These are phyloP conservation scores for Coprinopsis strossmayeri DNA, from an alignment of 768 basidiomycete species.

Conservation along the genomic window DNA sequence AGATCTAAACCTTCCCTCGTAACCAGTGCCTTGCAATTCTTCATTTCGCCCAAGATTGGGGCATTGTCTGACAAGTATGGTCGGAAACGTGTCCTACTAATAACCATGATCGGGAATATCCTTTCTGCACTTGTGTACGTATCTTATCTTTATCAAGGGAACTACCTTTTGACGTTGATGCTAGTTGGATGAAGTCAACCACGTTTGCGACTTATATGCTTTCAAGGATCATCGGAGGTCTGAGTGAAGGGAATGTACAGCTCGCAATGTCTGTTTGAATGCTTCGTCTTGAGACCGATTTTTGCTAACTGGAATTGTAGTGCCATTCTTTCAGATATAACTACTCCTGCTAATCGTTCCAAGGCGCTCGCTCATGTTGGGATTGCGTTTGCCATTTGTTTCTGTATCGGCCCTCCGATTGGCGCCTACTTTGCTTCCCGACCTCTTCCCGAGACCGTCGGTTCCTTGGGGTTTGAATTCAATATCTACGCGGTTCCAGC, in stretches of 20 bases:
- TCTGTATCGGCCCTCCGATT: conserved; percentile 87
- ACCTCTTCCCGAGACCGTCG: conserved; percentile 58
- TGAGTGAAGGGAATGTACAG: conserved; percentile 97
- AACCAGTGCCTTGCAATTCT: conserved; percentile 69
- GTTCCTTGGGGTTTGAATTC: conserved; percentile 52
- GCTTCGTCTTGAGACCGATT: neutral
- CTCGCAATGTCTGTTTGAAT: conserved; percentile 62
- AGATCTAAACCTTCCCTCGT: neutral
- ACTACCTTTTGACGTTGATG: neutral
- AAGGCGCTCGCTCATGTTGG: conserved; percentile 88
- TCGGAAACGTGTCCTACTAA: conserved; percentile 72
- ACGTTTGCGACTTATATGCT: conserved; percentile 87
- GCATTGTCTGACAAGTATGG: conserved; percentile 86
- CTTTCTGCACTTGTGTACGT: conserved; percentile 80
- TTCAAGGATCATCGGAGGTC: conserved; percentile 84
- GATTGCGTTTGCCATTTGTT: conserved; percentile 94
- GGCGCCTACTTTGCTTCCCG: conserved; percentile 95
- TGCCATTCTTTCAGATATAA: conserved; percentile 91
- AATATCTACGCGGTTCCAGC: conserved; percentile 95
- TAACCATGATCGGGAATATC: conserved; percentile 91
- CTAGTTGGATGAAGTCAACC: conserved; percentile 85
- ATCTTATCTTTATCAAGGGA: neutral
- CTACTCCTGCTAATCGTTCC: conserved; percentile 71
- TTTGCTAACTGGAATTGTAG: conserved; percentile 29
- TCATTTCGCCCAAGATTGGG: conserved; percentile 80